Base-by-base conservation (phyloP, 2,329 filamentous ascomycete species). In the Exophiala dermatitidis region DNA sequence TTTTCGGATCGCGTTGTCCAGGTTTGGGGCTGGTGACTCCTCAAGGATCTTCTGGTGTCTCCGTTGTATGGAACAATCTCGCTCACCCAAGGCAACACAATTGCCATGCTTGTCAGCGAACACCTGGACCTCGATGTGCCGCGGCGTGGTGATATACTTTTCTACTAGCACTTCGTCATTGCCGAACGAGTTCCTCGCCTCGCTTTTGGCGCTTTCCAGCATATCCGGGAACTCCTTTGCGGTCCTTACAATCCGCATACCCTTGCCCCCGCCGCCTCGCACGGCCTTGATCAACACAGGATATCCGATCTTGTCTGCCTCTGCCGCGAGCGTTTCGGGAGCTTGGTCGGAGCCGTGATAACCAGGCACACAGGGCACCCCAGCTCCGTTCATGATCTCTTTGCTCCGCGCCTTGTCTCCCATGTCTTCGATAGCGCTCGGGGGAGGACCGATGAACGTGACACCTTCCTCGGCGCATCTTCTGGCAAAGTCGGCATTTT, bases 331-430 rank as follows among this genome's bases (percentile, higher is more conserved):
- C 55, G 77, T 75, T 5, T 71, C 67, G 1, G 79, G 74, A 46
- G 85, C 82, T 72, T 98, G 93, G 48, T 95, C 88, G 1, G 77
- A 65, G 12, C 93, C 93, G 68, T 97, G 93, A 65, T 98, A 98
- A 0, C 93, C 93, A 0, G 93, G 93, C 46, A 98, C 93, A 65
- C 93, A 97, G 3, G 90, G 90, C 2, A 98, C 93, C 5, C 90
- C 89, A n/a, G 93, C 91, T 3, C 83, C 82, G 33, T 82, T 89
- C 93, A 98, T 97, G 66, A 98, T 96, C 67, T 95, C 87, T 71
- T 98, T 98, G 48, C 88, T 93, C 55, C 86, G 79, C 51, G 85
- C 90, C 74, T 96, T 95, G 73, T 95, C 88, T 46, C 90, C 90
- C 90, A 96, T 95, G 54, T 81, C 79, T 62, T 84, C 81, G 52